phyloP scores from a whole-genome alignment of 2,329 filamentous ascomycete genomes.

The Aciculosporium take region DNA sequence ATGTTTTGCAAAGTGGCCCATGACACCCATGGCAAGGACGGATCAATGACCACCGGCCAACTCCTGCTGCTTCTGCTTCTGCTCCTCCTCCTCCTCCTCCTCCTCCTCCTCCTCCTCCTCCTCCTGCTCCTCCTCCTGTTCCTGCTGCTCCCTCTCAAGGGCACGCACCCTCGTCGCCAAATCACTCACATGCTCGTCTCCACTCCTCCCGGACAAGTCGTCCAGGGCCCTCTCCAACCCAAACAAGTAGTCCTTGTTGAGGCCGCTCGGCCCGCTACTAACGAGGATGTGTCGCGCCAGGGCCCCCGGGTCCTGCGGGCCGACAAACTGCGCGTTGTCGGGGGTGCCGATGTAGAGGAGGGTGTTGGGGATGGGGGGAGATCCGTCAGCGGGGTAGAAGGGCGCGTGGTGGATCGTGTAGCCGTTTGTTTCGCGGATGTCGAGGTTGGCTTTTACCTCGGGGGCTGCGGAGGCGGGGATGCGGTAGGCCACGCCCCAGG shows the following conservation, averaged over 20 bases:
- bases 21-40: too few relatives aligned
- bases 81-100: too few relatives aligned
- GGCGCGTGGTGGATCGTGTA: conserved; percentile 87
- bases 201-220: conserved; percentile 58
- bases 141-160: too few relatives aligned
- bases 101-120: not conserved
- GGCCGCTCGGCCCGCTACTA: conserved; percentile 70
- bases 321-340: conserved; percentile 82
- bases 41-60: too few relatives aligned
- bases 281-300: conserved; percentile 69
- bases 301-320: conserved; percentile 61
- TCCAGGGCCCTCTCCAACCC: conserved; percentile 62
- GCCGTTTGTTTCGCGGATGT: conserved; percentile 94
- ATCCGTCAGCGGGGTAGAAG: conserved; percentile 45
- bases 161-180: conserved; percentile 57
- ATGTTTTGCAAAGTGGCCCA: too few relatives aligned
- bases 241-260: conserved; percentile 81
- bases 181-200: conserved; percentile 74
- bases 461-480: conserved; percentile 58
- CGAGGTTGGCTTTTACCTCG: conserved; percentile 78
- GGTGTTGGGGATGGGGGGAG: conserved; percentile 33
- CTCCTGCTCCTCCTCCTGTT: too few relatives aligned
- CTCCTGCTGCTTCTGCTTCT: too few relatives aligned
- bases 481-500: conserved; percentile 91
- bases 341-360: conserved; percentile 93